phyloP scores from a whole-genome alignment of 805 yeast genomes.

The Yarrowia osloensis region DNA sequence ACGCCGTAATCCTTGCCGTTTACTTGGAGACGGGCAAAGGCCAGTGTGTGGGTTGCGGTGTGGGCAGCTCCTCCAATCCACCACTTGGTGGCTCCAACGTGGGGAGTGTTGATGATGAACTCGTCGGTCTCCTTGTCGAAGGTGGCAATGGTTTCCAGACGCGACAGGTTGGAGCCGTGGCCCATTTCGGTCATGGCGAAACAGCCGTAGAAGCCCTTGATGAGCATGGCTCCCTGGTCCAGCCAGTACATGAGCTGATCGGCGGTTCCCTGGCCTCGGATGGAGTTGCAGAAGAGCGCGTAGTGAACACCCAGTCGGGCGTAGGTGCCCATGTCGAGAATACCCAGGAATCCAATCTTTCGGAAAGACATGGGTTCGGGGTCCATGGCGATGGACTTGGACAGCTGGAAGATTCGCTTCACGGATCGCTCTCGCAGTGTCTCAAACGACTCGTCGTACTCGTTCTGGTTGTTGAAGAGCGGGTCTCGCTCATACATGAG shows the following conservation, averaged over 20 bases:
- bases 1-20: slow-evolving; percentile 88
- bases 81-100: slow-evolving; percentile 93
- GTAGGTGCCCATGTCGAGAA: slow-evolving; percentile 69
- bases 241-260: slow-evolving; percentile 87
- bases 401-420: slow-evolving; percentile 40
- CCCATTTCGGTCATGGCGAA: slow-evolving; percentile 92
- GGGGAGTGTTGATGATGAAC: slow-evolving; percentile 81
- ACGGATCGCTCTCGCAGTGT: slow-evolving; percentile 45
- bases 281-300: slow-evolving; percentile 77
- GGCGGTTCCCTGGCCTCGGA: slow-evolving; percentile 84
- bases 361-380: slow-evolving; percentile 38
- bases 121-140: slow-evolving; percentile 65
- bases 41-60: slow-evolving; percentile 81
- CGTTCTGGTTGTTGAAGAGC: slow-evolving; percentile 47
- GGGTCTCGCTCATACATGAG: slow-evolving; percentile 59
- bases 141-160: slow-evolving; percentile 85
- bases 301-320: slow-evolving; percentile 87
- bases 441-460: slow-evolving; percentile 52
- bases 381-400: slow-evolving; percentile 35
- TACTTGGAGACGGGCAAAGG: slow-evolving; percentile 79
- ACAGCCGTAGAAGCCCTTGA: slow-evolving; percentile 64
- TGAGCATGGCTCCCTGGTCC: slow-evolving; percentile 50
- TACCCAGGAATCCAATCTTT: slow-evolving; percentile 39
- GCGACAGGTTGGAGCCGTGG: slow-evolving; percentile 93
- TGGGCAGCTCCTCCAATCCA: slow-evolving; percentile 99